Base-by-base conservation (phyloP, 129 eudicot genomes). In the Sambucus nigra region DNA sequence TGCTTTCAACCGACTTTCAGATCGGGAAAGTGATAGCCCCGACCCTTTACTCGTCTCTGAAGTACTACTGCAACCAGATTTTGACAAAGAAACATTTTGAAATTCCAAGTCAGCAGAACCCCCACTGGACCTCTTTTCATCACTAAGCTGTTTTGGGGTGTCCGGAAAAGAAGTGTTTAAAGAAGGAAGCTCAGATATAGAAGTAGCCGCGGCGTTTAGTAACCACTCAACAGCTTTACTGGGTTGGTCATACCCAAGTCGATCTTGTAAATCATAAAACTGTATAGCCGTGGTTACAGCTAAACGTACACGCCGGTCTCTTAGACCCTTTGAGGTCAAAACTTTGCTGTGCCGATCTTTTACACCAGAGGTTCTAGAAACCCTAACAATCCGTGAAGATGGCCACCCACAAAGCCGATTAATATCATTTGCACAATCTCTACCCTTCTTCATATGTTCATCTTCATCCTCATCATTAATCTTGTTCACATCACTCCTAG, bases 141-240 rank as follows among this genome's bases (percentile, higher is more conserved):
- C 79, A 61, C 82, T 72, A 0, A 64, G 51, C 53, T 79, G 82
- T 66, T 60, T 65, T 5, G 81, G 73, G 4, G 75, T 77, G 20
- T 73, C 86, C 7, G 79, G 59, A 35, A 84, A 75, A 22, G 86
- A 63, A 15, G 72, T 64, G 39, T 70, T 74, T 0, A 88, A 61
- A 0, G 78, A 69, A 31, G 94, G 94, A 46, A 88, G 82, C 78
- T 80, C 97, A 0, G 68, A 60, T 16, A 88, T 88, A n/a, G 97
- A 78, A 24, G 51, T 73, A 5, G 83, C 64, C 14, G 97, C 97
- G 0, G 91, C 91, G 55, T 88, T 83, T 2, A 88, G 76, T 54
- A 88, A 56, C 97, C 97, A 88, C 66, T 88, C 97, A 15, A 88
- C 94, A 2, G 97, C 97, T 67, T 88, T 88, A 14, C 97, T 88